Conservation (phyloP, 1,139 yeast species). For the Suhomyces yuchorum region DNA sequence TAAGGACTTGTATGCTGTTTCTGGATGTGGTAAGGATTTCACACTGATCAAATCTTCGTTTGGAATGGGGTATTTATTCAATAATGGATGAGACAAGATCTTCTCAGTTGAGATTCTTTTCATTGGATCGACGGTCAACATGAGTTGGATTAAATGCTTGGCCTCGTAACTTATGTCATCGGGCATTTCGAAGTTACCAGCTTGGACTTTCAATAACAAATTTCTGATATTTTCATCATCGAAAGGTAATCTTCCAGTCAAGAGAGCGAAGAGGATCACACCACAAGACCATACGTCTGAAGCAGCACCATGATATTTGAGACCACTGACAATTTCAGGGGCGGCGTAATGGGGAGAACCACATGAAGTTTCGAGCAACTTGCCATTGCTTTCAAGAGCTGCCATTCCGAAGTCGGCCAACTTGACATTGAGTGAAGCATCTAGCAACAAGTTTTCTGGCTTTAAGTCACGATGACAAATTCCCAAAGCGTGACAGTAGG, state of each 20-base stretch:
- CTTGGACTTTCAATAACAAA: slow-evolving; percentile 69
- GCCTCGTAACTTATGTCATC: slow-evolving; percentile 65
- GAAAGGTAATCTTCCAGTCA: slow-evolving; percentile 80
- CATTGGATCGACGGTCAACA: slow-evolving; percentile 80
- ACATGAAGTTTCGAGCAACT: slow-evolving; percentile 74
- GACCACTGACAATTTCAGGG: slow-evolving; percentile 80
- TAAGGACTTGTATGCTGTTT: slow-evolving; percentile 54
- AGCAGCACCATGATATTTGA: slow-evolving; percentile 78
- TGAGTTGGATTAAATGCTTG: slow-evolving; percentile 64
- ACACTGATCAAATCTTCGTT: slow-evolving; percentile 53
- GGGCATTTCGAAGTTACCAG: slow-evolving; percentile 76
- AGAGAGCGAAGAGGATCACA: slow-evolving; percentile 71
- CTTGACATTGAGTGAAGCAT: slow-evolving; percentile 66
- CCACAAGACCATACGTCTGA: slow-evolving; percentile 90
- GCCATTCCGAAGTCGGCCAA: slow-evolving; percentile 91
- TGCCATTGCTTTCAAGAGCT: slow-evolving; percentile 72
- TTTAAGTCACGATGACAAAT: slow-evolving; percentile 82
- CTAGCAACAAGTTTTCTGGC: slow-evolving; percentile 74
- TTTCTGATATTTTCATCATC: slow-evolving; percentile 79
- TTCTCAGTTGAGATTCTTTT: slow-evolving; percentile 74
- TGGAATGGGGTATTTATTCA: slow-evolving; percentile 60
- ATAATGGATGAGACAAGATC: slow-evolving; percentile 75
- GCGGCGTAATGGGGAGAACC: slow-evolving; percentile 90
- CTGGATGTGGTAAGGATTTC: slow-evolving; percentile 63
- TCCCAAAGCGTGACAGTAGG: slow-evolving; percentile 80